Base-by-base conservation (phyloP, 768 basidiomycete species). In the Leucocoprinus sp. region DNA sequence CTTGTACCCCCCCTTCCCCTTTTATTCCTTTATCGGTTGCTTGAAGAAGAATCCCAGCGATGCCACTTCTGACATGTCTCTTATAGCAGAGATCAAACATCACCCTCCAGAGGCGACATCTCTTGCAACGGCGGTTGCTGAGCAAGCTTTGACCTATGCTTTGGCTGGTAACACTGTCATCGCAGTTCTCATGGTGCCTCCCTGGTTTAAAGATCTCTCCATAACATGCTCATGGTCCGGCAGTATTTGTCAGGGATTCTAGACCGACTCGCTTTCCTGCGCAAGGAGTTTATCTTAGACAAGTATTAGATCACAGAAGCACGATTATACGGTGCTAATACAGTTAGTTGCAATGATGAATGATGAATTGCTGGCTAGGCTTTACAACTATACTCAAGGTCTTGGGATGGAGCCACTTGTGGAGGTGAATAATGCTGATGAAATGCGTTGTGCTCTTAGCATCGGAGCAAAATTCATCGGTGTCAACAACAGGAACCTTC, bases 341-440 rank as follows among this genome's bases (percentile, higher is more conserved):
- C 84, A 1, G 78, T 92, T 33, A 64, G 89, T 93, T 38, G 85
- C 89, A n/a, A 90, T 90, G 81, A 78, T 91, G 34, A 65, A 74
- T 5, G 63, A 66, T 7, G 63, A 61, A 11, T 72, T 78, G n/a
- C 69, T 92, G 3, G 62, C 64, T 12, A 67, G 69, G 12, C 70
- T 93, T 15, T 90, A 91, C 64, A 58, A 60, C 14, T 84, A 84
- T 60, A 70, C 82, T 1, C 54, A 69, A 17, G 68, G 70, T 9
- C 70, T 85, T 6, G 88, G 86, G 4, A 91, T 93, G 84, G 90
- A 93, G 58, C 89, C 90, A 0, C 74, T 93, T n/a, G 89, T 92
- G 14, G 89, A 93, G 61, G 89, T 93, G 36, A 91, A 92, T 66
- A 92, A 88, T 50, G 75, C 80, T 2, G 66, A 64, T 8, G 89